Evolutionary conservation across 805 yeast genomes (phyloP).

Genomic region (Metschnikowia amazonensis): DNA sequence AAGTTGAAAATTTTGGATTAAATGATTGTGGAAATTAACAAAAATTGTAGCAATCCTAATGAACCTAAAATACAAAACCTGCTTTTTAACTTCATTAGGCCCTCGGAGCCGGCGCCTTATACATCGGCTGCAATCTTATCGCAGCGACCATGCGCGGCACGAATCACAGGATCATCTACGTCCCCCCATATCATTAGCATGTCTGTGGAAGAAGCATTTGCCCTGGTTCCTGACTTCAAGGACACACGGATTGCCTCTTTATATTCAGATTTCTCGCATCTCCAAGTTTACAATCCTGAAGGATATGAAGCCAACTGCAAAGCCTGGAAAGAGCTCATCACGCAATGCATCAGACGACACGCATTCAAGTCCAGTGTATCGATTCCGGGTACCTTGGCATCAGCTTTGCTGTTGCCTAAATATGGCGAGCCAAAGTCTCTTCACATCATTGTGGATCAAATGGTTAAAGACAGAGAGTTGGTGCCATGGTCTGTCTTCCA

Average conservation of each 20-base stretch:
- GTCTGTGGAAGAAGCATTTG: slow-evolving; percentile 8
- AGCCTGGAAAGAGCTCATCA: slow-evolving; percentile 34
- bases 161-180: not conserved
- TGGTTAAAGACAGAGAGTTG: slow-evolving; percentile 16
- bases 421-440: slow-evolving; percentile 33
- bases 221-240: slow-evolving; percentile 21
- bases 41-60: no score
- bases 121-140: not conserved
- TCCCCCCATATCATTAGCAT: not conserved
- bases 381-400: slow-evolving; percentile 19
- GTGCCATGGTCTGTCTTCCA: slow-evolving; percentile 17
- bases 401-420: slow-evolving; percentile 6
- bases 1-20: no score
- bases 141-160: not conserved
- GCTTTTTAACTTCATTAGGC: not conserved
- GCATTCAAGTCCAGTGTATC: slow-evolving; percentile 19
- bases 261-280: slow-evolving; percentile 32
- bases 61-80: not conserved
- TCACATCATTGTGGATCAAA: slow-evolving; percentile 23
- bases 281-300: slow-evolving; percentile 35
- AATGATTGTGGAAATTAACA: no score
- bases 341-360: slow-evolving; percentile 10
- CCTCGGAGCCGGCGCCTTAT: not conserved
- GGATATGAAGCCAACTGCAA: slow-evolving; percentile 41
- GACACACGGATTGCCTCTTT: slow-evolving; percentile 31